phyloP scores from a whole-genome alignment of 257 asterid genomes.

The Lycium barbarum region DNA sequence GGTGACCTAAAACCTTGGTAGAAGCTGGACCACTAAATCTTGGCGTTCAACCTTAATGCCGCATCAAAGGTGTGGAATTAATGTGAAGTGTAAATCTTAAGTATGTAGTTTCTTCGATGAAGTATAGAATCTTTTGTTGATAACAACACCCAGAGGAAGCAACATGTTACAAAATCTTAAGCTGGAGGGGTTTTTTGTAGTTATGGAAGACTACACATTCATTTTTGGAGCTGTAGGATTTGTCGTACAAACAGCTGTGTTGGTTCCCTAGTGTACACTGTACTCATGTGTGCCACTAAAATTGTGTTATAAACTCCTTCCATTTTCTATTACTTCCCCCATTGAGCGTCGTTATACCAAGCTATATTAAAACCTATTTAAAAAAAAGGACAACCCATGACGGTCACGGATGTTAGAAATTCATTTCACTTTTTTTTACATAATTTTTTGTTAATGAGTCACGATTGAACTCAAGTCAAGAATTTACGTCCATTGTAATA shows the following conservation, averaged over 20 bases:
- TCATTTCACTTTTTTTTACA: not conserved
- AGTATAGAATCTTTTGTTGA: conserved; percentile 8
- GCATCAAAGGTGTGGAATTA: not conserved
- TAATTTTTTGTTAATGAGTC: too few relatives aligned
- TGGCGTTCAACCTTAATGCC: conserved; percentile 5
- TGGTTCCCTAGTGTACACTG: not conserved
- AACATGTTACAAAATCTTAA: conserved; percentile 4
- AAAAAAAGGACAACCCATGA: not conserved
- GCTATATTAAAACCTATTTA: not conserved
- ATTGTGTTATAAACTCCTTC: conserved; percentile 1
- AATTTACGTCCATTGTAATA: too few relatives aligned
- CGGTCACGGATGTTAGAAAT: not conserved
- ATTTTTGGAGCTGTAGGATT: conserved; percentile 21
- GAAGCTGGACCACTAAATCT: not conserved
- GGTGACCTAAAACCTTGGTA: conserved; percentile 89
- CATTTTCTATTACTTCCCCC: not conserved
- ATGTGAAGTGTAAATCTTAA: conserved; percentile 21
- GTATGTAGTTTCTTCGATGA: not conserved
- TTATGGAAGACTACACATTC: conserved; percentile 20
- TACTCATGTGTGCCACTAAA: not conserved
- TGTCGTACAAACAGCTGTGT: conserved; percentile 4
- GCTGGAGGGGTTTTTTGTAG: not conserved
- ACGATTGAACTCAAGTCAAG: too few relatives aligned
- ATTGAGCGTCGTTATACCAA: not conserved
- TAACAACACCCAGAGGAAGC: not conserved